Conservation (phyloP, 306 rosid species). For the Delonix regia region DNA sequence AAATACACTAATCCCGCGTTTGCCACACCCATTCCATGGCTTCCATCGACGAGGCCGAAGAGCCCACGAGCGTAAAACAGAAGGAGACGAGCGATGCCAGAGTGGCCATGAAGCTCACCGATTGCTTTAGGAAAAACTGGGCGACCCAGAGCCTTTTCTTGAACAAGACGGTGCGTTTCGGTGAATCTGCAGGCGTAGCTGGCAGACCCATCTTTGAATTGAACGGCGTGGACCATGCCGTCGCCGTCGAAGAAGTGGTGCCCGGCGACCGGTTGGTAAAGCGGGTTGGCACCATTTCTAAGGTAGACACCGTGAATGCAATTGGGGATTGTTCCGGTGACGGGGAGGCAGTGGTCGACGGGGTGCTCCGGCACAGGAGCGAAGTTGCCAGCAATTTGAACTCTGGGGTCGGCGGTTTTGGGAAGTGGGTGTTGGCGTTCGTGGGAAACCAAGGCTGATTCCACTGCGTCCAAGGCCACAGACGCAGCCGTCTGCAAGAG, state of each 20-base stretch:
- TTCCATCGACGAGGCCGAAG: slow-evolving; percentile 70
- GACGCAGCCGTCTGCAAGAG: slow-evolving; percentile 61
- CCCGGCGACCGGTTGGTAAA: slow-evolving; percentile 75
- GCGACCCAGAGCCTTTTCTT: slow-evolving; percentile 67
- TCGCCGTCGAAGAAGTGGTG: slow-evolving; percentile 98
- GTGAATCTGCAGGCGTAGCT: slow-evolving; percentile 89
- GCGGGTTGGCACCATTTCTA: slow-evolving; percentile 94
- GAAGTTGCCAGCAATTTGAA: slow-evolving; percentile 91
- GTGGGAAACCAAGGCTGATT: slow-evolving; percentile 52
- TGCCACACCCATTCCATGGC: slow-evolving; percentile 86
- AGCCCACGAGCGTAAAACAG: slow-evolving; percentile 72
- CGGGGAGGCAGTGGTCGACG: slow-evolving; percentile 44
- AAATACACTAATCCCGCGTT: slow-evolving; percentile 93
- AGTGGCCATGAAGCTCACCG: slow-evolving; percentile 98
- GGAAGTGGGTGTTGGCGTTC: slow-evolving; percentile 73
- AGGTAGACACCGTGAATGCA: slow-evolving; percentile 83
- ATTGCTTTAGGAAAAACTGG: slow-evolving; percentile 92
- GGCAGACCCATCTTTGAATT: slow-evolving; percentile 51
- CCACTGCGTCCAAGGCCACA: slow-evolving; percentile 69
- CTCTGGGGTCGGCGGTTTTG: slow-evolving; percentile 80
- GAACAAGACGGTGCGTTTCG: slow-evolving; percentile 68
- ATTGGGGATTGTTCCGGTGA: slow-evolving; percentile 67
- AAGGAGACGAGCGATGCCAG: slow-evolving; percentile 81
- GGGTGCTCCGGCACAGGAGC: slow-evolving; percentile 87
- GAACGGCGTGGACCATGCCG: slow-evolving; percentile 93